phyloP scores from a whole-genome alignment of 2,329 filamentous ascomycete species.

The Cryoendolithus antarcticus region DNA sequence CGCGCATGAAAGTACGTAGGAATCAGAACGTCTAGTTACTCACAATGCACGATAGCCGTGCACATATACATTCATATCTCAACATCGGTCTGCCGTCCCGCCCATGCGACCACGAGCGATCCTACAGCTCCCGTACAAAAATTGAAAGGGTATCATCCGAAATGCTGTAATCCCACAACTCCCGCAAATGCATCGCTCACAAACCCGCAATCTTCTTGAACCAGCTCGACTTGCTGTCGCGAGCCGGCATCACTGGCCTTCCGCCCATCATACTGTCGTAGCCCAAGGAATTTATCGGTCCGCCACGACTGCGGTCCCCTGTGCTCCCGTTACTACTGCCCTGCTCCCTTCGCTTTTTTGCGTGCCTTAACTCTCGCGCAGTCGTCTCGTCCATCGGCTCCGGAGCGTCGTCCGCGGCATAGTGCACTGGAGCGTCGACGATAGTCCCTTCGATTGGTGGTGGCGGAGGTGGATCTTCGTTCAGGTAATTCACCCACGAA shows the following conservation, averaged over 20 bases:
- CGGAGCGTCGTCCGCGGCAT: conserved; percentile 13
- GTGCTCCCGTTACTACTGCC: conserved; percentile 17
- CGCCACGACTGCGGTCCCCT: conserved; percentile 13
- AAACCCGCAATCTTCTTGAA: conserved; percentile 33
- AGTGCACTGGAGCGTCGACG: conserved; percentile 28
- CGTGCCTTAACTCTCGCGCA: conserved; percentile 19
- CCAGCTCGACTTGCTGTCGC: conserved; percentile 31
- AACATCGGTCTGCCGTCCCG: too few species aligned
- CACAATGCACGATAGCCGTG: too few species aligned
- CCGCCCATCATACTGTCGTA: conserved; percentile 24
- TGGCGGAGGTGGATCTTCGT: conserved; percentile 33
- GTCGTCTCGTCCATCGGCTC: conserved; percentile 17
- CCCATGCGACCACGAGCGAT: too few species aligned
- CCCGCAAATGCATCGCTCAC: conserved; percentile 1
- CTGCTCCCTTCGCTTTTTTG: conserved; percentile 11
- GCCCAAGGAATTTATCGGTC: conserved; percentile 18
- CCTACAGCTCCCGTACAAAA: too few species aligned
- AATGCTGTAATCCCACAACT: too few species aligned
- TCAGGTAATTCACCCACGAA: conserved; percentile 36
- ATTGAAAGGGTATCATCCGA: too few species aligned
- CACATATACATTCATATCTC: too few species aligned
- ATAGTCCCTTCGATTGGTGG: conserved; percentile 35
- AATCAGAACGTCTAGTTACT: too few species aligned
- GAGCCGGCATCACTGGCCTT: conserved; percentile 22
- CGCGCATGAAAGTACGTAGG: too few species aligned